Evolutionary conservation across 371 early-diverging fungal species (phyloP).

Genomic region (Basidiobolus meristosporus): DNA sequence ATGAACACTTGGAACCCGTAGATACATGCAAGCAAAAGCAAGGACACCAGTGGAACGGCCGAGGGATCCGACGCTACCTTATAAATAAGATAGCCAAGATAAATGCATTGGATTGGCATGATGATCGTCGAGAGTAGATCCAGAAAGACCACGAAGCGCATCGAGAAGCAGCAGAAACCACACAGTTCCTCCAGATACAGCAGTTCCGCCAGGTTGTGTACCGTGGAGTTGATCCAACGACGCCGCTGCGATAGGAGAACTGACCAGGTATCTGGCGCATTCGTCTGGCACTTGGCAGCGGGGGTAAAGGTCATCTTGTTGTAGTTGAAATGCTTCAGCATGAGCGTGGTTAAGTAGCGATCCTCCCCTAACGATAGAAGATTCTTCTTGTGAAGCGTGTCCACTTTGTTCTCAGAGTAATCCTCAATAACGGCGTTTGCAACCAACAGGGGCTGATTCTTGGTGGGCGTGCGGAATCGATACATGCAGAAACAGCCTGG

Average conservation of each 20-base stretch:
- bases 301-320: constrained; percentile 94
- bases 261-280: constrained; percentile 88
- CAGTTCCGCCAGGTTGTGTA: constrained; percentile 91
- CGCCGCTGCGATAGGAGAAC: constrained; percentile 88
- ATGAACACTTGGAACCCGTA: constrained; percentile 74
- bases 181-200: constrained; percentile 75
- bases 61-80: constrained; percentile 25
- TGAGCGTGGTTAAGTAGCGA: constrained; percentile 90
- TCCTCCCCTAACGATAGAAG: constrained; percentile 67
- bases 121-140: constrained; percentile 86
- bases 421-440: constrained; percentile 79
- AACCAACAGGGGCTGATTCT: constrained; percentile 80
- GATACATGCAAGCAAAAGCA: constrained; percentile 43
- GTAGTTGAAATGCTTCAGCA: constrained; percentile 96
- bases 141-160: constrained; percentile 87
- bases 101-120: constrained; percentile 78
- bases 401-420: constrained; percentile 89
- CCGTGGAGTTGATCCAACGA: constrained; percentile 98
- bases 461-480: constrained; percentile 61
- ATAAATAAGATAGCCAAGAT: constrained; percentile 56
- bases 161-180: constrained; percentile 93
- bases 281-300: constrained; percentile 91
- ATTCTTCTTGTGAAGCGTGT: constrained; percentile 96
- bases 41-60: constrained; percentile 27
- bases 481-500: constrained; percentile 96